Evolutionary conservation across 495 filamentous ascomycete genomes (phyloP).

Genomic region (Pseudoneurospora amorphoporcata): DNA sequence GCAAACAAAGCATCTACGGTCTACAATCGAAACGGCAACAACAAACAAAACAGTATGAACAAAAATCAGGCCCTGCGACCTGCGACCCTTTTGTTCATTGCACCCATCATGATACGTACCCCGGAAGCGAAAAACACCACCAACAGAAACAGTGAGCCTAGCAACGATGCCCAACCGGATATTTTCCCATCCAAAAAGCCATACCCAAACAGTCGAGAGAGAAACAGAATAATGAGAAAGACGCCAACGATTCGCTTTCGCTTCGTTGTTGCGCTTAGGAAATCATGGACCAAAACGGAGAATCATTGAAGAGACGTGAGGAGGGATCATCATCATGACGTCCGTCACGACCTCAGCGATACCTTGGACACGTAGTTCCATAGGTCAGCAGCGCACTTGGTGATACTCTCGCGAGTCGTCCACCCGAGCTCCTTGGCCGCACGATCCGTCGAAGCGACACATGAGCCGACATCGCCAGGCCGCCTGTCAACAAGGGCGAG

Average conservation of each 20-base stretch:
- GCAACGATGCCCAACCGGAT: neutral
- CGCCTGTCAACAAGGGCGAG: conserved; percentile 10
- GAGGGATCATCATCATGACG: neutral
- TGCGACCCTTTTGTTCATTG: neutral
- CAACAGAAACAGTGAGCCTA: neutral
- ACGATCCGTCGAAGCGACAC: conserved; percentile 17
- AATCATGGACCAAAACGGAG: neutral
- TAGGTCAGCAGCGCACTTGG: conserved; percentile 15
- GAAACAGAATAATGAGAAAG: neutral
- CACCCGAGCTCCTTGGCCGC: conserved; percentile 20
- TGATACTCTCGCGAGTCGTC: conserved; percentile 13
- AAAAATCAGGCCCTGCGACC: neutral
- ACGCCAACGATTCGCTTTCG: neutral
- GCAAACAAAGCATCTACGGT: neutral
- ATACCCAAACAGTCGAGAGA: neutral
- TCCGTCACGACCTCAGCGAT: neutral
- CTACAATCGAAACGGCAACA: neutral
- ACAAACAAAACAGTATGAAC: neutral
- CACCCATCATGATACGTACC: neutral
- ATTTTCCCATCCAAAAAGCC: neutral
- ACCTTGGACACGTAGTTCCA: conserved; percentile 18
- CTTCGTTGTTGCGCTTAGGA: neutral
- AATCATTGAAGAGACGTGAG: neutral
- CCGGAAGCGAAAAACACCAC: neutral
- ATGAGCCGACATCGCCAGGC: conserved; percentile 20